Evolutionary conservation across 163 green algal species (phyloP).

Genomic region (Trebouxia gelatinosa): DNA sequence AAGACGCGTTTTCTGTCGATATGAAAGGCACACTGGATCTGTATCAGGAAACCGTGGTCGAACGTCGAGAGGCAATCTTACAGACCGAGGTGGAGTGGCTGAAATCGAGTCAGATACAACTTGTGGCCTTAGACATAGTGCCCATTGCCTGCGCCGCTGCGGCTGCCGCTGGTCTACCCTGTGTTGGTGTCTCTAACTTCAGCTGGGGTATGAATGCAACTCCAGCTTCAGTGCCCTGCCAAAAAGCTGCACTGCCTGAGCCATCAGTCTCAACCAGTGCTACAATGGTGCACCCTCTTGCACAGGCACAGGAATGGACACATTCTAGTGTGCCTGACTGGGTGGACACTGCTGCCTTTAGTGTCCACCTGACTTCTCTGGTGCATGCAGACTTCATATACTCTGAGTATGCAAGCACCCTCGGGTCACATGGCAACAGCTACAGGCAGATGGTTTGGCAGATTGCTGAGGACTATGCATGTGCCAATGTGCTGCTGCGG

Average conservation of each 20-base stretch:
- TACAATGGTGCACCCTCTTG: no score
- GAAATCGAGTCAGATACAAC: slow-evolving; percentile 37
- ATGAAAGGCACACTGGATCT: slow-evolving; percentile 48
- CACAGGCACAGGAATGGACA: no score
- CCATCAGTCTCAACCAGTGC: no score
- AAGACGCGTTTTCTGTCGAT: slow-evolving; percentile 60
- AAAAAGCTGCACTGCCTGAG: no score
- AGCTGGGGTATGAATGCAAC: slow-evolving; percentile 59
- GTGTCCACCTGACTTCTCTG: neutral
- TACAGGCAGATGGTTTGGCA: slow-evolving; percentile 40
- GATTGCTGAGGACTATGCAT: slow-evolving; percentile 72
- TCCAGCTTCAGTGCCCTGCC: no score
- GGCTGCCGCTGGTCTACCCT: slow-evolving; percentile 49
- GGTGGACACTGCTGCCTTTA: neutral
- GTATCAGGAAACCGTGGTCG: slow-evolving; percentile 45
- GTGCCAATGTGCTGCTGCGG: slow-evolving; percentile 55
- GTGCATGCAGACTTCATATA: slow-evolving; percentile 70
- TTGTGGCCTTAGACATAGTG: slow-evolving; percentile 73
- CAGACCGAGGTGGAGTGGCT: slow-evolving; percentile 61
- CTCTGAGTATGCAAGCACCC: slow-evolving; percentile 52
- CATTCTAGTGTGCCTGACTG: neutral
- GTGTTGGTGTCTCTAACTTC: slow-evolving; percentile 71
- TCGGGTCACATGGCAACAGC: slow-evolving; percentile 5
- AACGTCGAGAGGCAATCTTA: slow-evolving; percentile 44
- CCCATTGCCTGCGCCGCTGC: slow-evolving; percentile 63